Conservation (phyloP, 2,329 filamentous ascomycete genomes). For the Phyllosticta citribraziliensis region DNA sequence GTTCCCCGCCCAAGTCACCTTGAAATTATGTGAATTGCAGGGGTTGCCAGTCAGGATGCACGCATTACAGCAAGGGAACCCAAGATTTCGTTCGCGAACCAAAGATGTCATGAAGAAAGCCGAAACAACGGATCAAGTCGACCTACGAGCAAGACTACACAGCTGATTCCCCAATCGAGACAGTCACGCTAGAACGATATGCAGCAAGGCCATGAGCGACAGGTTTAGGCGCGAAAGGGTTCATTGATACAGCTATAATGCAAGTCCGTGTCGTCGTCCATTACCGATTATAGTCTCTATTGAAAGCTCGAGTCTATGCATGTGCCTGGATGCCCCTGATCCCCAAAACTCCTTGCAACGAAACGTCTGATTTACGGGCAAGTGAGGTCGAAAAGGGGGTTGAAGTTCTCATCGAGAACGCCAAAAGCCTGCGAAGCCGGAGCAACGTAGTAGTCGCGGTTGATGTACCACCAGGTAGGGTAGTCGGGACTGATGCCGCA, state of each 20-base stretch:
- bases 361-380: not conserved
- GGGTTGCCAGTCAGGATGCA: too few species aligned
- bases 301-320: not conserved
- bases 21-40: too few species aligned
- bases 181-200: too few species aligned
- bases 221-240: constrained; percentile 24
- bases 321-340: not conserved
- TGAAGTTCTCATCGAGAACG: constrained; percentile 11
- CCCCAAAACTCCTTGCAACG: not conserved
- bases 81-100: too few species aligned
- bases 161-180: too few species aligned
- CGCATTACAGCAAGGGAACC: too few species aligned
- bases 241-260: constrained; percentile 11
- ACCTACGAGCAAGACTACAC: too few species aligned
- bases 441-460: constrained; percentile 9
- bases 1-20: too few species aligned
- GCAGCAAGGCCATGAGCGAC: constrained; percentile 20
- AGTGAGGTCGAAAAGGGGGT: constrained; percentile 10
- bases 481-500: constrained; percentile 10
- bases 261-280: not conserved
- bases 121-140: too few species aligned
- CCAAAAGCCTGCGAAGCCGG: constrained; percentile 11
- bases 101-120: too few species aligned
- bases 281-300: not conserved
- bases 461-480: constrained; percentile 13